A percentile compares a stretch with the other conserved stretches of the same genome.
These are phyloP conservation scores for Tulasnella sp. DNA, from an alignment of 768 basidiomycete species.

Conservation along the genomic window DNA sequence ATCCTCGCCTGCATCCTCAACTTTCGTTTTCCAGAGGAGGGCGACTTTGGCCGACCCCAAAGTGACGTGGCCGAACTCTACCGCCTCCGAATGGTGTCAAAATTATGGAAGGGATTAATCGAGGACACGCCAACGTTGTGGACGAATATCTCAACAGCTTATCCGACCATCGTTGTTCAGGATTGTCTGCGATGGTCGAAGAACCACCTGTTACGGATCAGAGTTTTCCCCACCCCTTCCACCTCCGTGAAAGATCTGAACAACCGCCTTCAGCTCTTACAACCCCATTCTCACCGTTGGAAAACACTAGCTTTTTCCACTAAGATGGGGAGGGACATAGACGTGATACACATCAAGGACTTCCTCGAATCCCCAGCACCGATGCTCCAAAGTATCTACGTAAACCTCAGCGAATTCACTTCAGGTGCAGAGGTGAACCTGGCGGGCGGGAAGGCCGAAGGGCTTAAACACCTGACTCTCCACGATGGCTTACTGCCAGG, in stretches of 20 bases:
- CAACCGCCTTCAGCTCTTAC: neutral
- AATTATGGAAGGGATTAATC: neutral
- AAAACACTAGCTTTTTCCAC: neutral
- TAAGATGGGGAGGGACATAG: no score
- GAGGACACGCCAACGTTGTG: neutral
- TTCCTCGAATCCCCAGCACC: neutral
- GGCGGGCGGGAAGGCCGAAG: neutral
- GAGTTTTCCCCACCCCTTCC: no score
- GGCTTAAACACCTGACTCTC: neutral
- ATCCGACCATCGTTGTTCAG: neutral
- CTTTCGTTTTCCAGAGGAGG: neutral
- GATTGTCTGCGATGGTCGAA: neutral
- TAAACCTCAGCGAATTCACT: neutral
- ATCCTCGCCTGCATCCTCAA: neutral
- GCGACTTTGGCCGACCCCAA: neutral
- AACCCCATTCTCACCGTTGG: neutral
- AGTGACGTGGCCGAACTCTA: neutral
- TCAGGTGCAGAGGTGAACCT: neutral
- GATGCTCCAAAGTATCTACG: neutral
- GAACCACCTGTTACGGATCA: neutral
- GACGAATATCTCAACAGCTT: neutral
- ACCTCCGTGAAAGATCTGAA: neutral
- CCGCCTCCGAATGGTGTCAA: neutral
- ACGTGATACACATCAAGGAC: neutral
- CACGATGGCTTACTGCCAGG: neutral